Evolutionary conservation across 805 yeast species (phyloP).

Genomic region (Blastobotrys americana): DNA sequence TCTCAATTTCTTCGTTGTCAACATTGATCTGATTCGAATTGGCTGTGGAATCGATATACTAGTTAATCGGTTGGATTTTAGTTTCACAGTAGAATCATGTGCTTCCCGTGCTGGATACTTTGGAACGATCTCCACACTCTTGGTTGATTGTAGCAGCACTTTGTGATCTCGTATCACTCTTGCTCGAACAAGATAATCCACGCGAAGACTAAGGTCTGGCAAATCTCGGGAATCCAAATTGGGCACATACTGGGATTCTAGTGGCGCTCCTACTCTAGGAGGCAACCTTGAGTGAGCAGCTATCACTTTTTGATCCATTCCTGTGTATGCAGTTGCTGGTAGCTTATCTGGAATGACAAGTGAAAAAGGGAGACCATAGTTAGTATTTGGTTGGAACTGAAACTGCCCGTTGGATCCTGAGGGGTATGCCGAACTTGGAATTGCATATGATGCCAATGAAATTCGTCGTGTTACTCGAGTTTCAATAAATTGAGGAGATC

Average conservation of each 20-base stretch:
- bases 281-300: not conserved
- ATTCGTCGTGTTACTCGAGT: not conserved
- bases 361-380: not conserved
- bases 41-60: not conserved
- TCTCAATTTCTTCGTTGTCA: not conserved
- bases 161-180: not conserved
- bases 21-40: not conserved
- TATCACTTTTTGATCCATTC: not conserved
- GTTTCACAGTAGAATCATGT: not conserved
- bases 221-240: not conserved
- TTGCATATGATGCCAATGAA: not conserved
- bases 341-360: not conserved
- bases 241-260: not conserved
- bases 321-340: not conserved
- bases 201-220: not conserved
- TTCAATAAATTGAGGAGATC: not conserved
- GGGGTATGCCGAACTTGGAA: not conserved
- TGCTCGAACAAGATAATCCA: conserved; percentile 1
- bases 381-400: not conserved
- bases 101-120: not conserved
- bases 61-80: not conserved
- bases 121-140: not conserved
- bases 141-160: not conserved
- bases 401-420: not conserved
- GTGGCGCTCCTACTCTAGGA: conserved; percentile 1